Evolutionary conservation across 1,284 basidiomycete species (phyloP).

Genomic region (Trichosporon ovoides): DNA sequence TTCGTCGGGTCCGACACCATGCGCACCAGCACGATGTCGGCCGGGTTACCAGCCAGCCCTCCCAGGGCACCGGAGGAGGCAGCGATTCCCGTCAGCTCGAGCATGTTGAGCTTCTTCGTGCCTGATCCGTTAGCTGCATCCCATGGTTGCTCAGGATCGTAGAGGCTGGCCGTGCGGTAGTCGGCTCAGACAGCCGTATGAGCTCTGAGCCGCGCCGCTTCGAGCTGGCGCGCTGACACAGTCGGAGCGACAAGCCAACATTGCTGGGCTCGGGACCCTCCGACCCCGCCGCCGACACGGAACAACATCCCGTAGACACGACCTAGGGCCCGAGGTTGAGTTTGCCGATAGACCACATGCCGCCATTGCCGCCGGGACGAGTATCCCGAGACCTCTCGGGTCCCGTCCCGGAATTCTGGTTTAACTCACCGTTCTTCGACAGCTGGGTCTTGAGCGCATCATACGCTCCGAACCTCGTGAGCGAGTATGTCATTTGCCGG

Average conservation of each 20-base stretch:
- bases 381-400: conserved; percentile 2
- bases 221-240: too few species aligned
- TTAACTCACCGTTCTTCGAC: conserved; percentile 29
- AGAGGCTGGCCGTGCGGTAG: too few species aligned
- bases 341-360: conserved; percentile 3
- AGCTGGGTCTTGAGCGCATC: conserved; percentile 40
- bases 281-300: not conserved
- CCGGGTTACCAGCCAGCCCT: conserved; percentile 45
- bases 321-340: not conserved
- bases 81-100: conserved; percentile 42
- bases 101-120: conserved; percentile 35
- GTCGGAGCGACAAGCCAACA: too few species aligned
- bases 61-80: conserved; percentile 41
- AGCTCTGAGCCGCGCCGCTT: too few species aligned
- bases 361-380: not conserved
- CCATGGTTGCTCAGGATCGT: too few species aligned
- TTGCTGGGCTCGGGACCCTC: too few species aligned
- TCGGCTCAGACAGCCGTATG: too few species aligned
- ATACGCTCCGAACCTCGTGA: conserved; percentile 46
- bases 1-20: conserved; percentile 47
- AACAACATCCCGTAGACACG: not conserved
- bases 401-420: not conserved
- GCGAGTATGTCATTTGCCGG: conserved; percentile 47
- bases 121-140: conserved; percentile 19
- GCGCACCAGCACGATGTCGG: conserved; percentile 35